Evolutionary conservation across 192 early-diverging fungal genomes (phyloP), one percentile per base, ranked within the genome.

Genomic region (Backusella morwellensis): DNA sequence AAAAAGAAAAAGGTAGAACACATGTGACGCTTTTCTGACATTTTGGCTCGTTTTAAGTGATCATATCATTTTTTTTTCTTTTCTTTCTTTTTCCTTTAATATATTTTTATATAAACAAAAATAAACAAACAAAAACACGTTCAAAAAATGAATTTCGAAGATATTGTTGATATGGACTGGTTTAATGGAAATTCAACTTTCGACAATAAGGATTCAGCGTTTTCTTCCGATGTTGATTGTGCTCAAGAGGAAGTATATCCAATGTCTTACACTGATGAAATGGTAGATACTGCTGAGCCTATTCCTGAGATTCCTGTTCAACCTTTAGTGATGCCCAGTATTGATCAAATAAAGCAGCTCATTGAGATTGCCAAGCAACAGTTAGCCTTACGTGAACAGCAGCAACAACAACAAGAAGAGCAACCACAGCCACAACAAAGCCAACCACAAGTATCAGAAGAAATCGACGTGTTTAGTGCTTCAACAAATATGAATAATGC

Each of bases 331-430:
- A 70, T 79, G 50, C 80, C 80, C 11, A 68, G 77, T 5, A 73
- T 77, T 17, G 80, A 82, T 11, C 80, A 82, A 50, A 82, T 82
- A 35, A 82, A 77, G 35, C 80, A 78, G 21, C 74, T 82, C 9
- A 82, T 82, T 75, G 80, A 82, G 54, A 44, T 78, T 9, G 80
- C 80, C n/a, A 82, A 78, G 26, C 73, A 69, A 17, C 80, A 82
- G 41, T 63, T 82, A 8, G 80, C 80, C 36, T 68, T 82, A 52
- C 76, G 74, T 15, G 74, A 79, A 75, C 73, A 79, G 26, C 75
- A 76, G 15, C 70, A 72, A n/a, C 41, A 36, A 6, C 23, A 21
- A 21, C 54, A 59, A 3, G 1, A 59, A 59, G 21, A 9, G 21
- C 54, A 59, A 59, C 54, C 54, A 26, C 54, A 59, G n/a, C 56